Evolutionary conservation across 176 grass and related monocot genomes (phyloP), one percentile per base, ranked within the genome.

Genomic region (Phoenix dactylifera): DNA sequence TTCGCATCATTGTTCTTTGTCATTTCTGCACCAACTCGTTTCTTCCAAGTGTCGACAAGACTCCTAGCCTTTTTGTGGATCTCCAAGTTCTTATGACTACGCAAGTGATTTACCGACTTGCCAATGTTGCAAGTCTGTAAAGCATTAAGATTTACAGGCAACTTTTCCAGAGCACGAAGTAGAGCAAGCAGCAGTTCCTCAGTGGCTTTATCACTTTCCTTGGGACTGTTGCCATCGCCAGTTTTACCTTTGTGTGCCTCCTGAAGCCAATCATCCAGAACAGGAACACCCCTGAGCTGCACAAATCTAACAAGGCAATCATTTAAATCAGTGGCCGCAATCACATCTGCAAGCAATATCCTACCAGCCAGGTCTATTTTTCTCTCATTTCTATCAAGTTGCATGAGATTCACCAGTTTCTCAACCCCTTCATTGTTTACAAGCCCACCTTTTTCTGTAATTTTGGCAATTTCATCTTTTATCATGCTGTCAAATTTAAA

Each of bases 181-280:
- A 88, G 72, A 32, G 80, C 72, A 9, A 88, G 24, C 17, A 88
- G 60, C 54, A 88, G 60, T 19, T 83, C 90, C 24, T 95, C 86
- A 54, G 76, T 64, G 63, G 70, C 64, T 56, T 79, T 89, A 57
- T 86, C 86, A 63, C 59, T 72, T 81, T 89, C 86, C 71, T 81
- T 86, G 26, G 90, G 86, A 68, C 85, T 95, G 67, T 64, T 62
- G n/a, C 82, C 76, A 58, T 89, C 82, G 73, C 76, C 79, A 32
- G 66, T 78, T 64, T 86, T 89, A 52, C 80, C 85, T 86, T 83
- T 95, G 79, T 89, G 86, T 54, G 82, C 86, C 82, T 95, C 86
- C 77, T 83, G 90, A 69, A 89, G 82, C 90, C 90, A 95, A 58
- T 86, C 83, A 63, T 95, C 86, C 24, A 95, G 76, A 26, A 95